phyloP scores from a whole-genome alignment of 331 rosid species.

The Spiraea crenata region DNA sequence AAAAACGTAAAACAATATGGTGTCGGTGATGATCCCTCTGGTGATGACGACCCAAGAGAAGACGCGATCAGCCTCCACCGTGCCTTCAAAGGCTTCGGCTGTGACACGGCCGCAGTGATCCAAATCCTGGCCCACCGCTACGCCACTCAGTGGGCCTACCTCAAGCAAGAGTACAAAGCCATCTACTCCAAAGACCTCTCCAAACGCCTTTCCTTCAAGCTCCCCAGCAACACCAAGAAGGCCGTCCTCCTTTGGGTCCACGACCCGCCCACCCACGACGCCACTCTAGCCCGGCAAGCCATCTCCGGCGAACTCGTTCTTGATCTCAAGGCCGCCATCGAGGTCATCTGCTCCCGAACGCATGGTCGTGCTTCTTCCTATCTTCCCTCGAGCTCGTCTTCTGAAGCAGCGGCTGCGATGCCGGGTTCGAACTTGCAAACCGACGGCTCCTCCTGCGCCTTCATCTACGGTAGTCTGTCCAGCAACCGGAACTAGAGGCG shows the following conservation, averaged over 20 bases:
- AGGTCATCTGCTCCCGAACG: slow-evolving; percentile 68
- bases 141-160: slow-evolving; percentile 57
- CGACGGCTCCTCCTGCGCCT: slow-evolving; percentile 57
- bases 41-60: slow-evolving; percentile 50
- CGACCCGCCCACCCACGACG: slow-evolving; percentile 71
- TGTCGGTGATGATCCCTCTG: slow-evolving; percentile 46
- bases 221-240: slow-evolving; percentile 49
- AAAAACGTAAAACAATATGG: no score
- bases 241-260: slow-evolving; percentile 64
- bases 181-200: slow-evolving; percentile 47
- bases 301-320: slow-evolving; percentile 13
- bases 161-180: slow-evolving; percentile 70
- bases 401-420: no score
- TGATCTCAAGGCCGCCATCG: slow-evolving; percentile 56
- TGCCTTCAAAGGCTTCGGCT: slow-evolving; percentile 85
- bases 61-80: slow-evolving; percentile 67
- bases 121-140: slow-evolving; percentile 70
- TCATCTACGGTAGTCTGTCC: slow-evolving; percentile 65
- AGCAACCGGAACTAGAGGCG: slow-evolving; percentile 71
- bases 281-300: slow-evolving; percentile 39
- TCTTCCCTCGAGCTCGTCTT: no score
- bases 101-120: slow-evolving; percentile 49
- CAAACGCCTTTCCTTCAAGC: slow-evolving; percentile 54
- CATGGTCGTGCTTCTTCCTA: no score
- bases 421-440: no score